Base-by-base conservation (phyloP, 179 eudicot species). In the Gypsophila paniculata region DNA sequence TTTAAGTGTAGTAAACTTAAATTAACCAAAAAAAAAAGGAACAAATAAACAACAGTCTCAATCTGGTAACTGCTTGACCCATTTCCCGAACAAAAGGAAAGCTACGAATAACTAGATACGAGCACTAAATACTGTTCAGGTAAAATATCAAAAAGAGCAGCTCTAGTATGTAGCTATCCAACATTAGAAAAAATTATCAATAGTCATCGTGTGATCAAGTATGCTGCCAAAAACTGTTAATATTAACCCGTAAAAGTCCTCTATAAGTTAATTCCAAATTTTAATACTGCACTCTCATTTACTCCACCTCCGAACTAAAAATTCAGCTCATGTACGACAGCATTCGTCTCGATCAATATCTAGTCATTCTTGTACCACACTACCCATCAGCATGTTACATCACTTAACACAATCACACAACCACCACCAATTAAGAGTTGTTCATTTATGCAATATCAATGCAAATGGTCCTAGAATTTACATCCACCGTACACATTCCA, bases 301-400 rank as follows among this genome's bases (percentile, higher is more conserved):
- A 65, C 53, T 36, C 46, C 7, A 21, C 21, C 54, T 22, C 32
- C 26, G 39, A 18, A 44, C 22, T 42, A 36, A 38, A 21, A 53
- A 65, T 74, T 66, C 36, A 17, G 67, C 65, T 42, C 58, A 66
- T 34, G 58, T 26, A 74, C 44, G 77, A 39, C 72, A 66, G 66
- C 17, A 19, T 10, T 67, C 38, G 72, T 55, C 67, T 46, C 8
- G 14, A 42, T 32, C 67, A 57, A 67, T 14, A 58, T 44, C 26
- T 61, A n/a, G 34, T 23, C 49, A 10, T 34, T 51, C 49, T 17
- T 15, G 66, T 61, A 68, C 54, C 61, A 49, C 36, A 22, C 14
- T 39, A 36, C 6, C 34, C 57, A 36, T 39, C 22, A 6, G 58
- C 57, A 38, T 4, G n/a, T 44, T 22, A 65, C 17, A 65, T 22